Conservation (phyloP, 257 asterid genomes). For the Henckelia pumila region DNA sequence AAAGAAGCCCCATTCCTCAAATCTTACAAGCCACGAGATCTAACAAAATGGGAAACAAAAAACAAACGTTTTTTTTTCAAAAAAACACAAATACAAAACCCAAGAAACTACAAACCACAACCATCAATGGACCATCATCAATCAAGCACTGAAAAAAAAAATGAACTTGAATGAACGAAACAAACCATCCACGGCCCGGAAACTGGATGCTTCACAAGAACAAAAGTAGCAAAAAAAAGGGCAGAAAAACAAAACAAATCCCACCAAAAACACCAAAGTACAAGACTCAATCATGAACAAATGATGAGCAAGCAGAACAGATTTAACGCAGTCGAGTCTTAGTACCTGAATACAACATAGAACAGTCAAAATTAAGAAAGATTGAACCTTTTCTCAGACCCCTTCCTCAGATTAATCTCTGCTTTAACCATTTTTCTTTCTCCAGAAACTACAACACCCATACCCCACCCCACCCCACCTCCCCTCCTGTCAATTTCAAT, state of each 20-base stretch:
- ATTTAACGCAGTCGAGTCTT: constrained; percentile 11
- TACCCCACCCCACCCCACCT: background rate
- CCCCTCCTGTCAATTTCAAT: background rate
- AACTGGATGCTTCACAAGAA: constrained; percentile 21
- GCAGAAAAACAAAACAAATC: no score
- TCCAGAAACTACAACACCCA: background rate
- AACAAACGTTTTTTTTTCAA: no score
- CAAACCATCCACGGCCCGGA: constrained; percentile 30
- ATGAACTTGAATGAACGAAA: constrained; percentile 24
- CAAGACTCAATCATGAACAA: constrained; percentile 33
- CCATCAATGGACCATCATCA: constrained; percentile 31
- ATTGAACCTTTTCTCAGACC: constrained; percentile 26
- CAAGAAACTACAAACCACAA: constrained; percentile 9
- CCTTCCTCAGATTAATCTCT: constrained; percentile 25
- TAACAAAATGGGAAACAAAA: constrained; percentile 24
- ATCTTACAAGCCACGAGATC: constrained; percentile 34
- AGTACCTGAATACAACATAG: constrained; percentile 34
- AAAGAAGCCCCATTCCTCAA: constrained; percentile 3
- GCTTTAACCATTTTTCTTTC: constrained; percentile 4
- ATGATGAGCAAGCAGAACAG: constrained; percentile 23
- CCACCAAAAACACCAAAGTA: background rate
- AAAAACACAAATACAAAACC: background rate
- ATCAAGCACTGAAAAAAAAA: constrained; percentile 18
- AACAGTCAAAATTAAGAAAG: constrained; percentile 29
- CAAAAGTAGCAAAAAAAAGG: constrained; percentile 20